Evolutionary conservation across 2,329 filamentous ascomycete species (phyloP).

Genomic region (Exophiala bonariae): DNA sequence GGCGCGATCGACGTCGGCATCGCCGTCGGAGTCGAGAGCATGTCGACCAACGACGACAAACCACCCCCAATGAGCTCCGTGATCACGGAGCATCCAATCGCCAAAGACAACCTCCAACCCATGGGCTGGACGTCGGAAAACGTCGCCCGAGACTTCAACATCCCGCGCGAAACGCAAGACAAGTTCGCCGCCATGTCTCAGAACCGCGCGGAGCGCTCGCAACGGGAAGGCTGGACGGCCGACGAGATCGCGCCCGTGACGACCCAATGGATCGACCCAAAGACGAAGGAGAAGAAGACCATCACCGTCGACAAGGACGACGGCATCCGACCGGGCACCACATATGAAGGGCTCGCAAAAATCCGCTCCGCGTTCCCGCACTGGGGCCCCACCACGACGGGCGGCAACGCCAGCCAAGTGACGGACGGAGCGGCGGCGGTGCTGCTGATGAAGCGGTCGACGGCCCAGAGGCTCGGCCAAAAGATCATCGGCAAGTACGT

Average conservation of each 20-base stretch:
- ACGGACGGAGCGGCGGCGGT: slow-evolving; percentile 94
- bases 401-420: slow-evolving; percentile 93
- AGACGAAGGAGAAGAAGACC: slow-evolving; percentile 79
- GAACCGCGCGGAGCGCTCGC: slow-evolving; percentile 82
- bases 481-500: slow-evolving; percentile 94
- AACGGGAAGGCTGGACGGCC: slow-evolving; percentile 84
- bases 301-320: slow-evolving; percentile 84
- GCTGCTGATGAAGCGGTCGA: slow-evolving; percentile 91
- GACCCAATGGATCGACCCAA: slow-evolving; percentile 85
- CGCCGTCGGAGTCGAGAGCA: slow-evolving; percentile 93
- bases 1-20: slow-evolving; percentile 96
- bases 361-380: slow-evolving; percentile 88
- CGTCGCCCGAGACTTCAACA: slow-evolving; percentile 83
- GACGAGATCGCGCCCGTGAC: slow-evolving; percentile 86
- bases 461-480: slow-evolving; percentile 79
- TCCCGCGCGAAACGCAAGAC: slow-evolving; percentile 77
- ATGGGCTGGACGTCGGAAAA: slow-evolving; percentile 95
- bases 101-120: slow-evolving; percentile 93
- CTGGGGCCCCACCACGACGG: slow-evolving; percentile 82
- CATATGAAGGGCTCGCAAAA: slow-evolving; percentile 80
- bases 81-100: slow-evolving; percentile 75
- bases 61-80: slow-evolving; percentile 90
- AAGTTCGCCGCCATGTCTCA: slow-evolving; percentile 85
- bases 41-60: slow-evolving; percentile 80
- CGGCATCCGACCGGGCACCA: slow-evolving; percentile 81